Evolutionary conservation across 2,329 filamentous ascomycete species (phyloP), one percentile per base, ranked within the genome.

Genomic region (Cladosporium phlei): DNA sequence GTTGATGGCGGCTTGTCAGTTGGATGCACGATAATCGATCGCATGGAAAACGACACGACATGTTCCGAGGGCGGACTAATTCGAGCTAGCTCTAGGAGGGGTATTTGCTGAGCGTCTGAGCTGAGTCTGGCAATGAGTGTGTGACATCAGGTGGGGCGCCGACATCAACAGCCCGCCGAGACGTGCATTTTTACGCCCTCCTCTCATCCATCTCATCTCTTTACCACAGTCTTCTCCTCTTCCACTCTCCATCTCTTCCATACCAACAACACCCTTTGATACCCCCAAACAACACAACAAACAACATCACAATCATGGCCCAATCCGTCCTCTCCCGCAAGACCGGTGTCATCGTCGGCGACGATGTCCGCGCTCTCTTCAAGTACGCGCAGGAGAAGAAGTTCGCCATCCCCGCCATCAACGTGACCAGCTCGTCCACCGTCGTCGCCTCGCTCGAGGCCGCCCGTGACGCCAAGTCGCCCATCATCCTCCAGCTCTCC

Each of bases 391-490:
- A 90, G 69, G 79, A 93, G 76, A 79, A 95, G 66, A 75, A 85
- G 56, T 95, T 89, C 65, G 90, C 90, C 62, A 88, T 96, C 61
- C 90, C 61, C 46, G 58, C 59, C 52, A 62, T 67, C 59, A 96
- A 97, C 74, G 87, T 95, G 66, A 97, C 91, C 61, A 95, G 89
- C 32, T 95, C 87, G 53, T 95, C 88, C 54, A 88, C 85, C 53
- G 85, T 82, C 54, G 85, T 96, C 57, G 83, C 88, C 61, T 75
- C 88, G 46, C 88, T 98, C 61, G 93, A 98, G 79, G 93, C 93
- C 67, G 93, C 93, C 60, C 85, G 88, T 63, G 90, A 97, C 71
- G 77, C 82, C 67, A 95, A 95, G 71, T 79, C 87, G 52, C 93
- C 93, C 61, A 84, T 96, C 72, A 86, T 96, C 72, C 82, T 97